Base-by-base conservation (phyloP, 2,329 filamentous ascomycete species). In the Ophiostoma fasciatum region DNA sequence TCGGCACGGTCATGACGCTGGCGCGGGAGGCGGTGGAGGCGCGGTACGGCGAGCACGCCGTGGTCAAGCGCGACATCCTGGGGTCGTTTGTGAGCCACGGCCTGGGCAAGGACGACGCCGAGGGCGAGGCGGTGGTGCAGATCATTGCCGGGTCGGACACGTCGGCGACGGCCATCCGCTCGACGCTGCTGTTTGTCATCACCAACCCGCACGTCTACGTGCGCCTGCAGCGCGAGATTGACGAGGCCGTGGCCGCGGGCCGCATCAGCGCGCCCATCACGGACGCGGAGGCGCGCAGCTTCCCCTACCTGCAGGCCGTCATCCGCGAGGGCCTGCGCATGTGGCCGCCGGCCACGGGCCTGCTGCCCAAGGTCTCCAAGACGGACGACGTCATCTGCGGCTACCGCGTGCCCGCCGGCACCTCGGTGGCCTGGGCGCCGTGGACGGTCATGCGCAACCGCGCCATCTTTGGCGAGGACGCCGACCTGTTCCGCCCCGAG, bases 241-340 rank as follows among this genome's bases (percentile, higher is more conserved):
- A 53, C 58, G 35, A 45, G 34, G 32, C 58, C 52, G 3, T 54
- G 10, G 25, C 29, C 18, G 34, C 48, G 41, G 48, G 48, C 27
- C 35, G 36, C 19, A 42, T 52, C 28, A 47, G 45, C 3, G 57
- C 58, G 13, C 51, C 51, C 28, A 49, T 56, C 35, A 48, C 46
- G 7, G 53, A 61, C 28, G 45, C 49, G 1, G 56, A 64, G 42
- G 56, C 56, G 1, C 52, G 54, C 15, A 44, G 46, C 7, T 51
- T 68, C 10, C 56, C 58, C 0, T 70, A 66, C 40, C 53, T 72
- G 9, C 59, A 64, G 42, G 66, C 66, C 1, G 60, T 62, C 7
- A 58, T 71, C 27, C 60, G 60, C 32, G 67, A 71, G 44, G 60
- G 58, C 0, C 49, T 69, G 14, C 55, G 67, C 1, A 54, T 68